Conservation (phyloP, 805 yeast species). For the Zygotorulaspora danielsina region DNA sequence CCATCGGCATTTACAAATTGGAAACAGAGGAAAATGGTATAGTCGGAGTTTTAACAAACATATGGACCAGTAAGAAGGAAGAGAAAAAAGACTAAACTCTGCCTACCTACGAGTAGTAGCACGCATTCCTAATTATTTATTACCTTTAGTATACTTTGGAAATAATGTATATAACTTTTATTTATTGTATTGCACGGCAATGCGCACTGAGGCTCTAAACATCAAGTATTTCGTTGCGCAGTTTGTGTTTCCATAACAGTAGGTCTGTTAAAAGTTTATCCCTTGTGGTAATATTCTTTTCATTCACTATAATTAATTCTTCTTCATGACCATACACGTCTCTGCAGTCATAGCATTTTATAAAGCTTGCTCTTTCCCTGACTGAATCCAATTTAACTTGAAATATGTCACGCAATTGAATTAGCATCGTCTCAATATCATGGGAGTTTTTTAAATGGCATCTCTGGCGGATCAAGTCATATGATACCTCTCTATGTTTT, state of each 20-base stretch:
- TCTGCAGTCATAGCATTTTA: conserved; percentile 21
- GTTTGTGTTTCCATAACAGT: conserved; percentile 6
- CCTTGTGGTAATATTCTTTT: conserved; percentile 1
- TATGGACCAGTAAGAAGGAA: conserved; percentile 48
- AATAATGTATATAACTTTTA: conserved; percentile 1
- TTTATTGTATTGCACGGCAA: no score
- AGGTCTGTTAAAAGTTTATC: conserved; percentile 4
- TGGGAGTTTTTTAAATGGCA: conserved; percentile 13
- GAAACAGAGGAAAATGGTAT: conserved; percentile 80
- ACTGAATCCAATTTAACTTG: conserved; percentile 24
- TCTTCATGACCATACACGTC: conserved; percentile 23
- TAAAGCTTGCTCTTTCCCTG: conserved; percentile 12
- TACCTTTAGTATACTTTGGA: no score
- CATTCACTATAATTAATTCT: conserved; percentile 5
- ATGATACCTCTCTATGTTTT: conserved; percentile 15
- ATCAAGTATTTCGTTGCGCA: conserved; percentile 5
- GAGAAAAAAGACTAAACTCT: conserved; percentile 5
- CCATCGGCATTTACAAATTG: conserved; percentile 76
- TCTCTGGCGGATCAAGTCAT: conserved; percentile 12
- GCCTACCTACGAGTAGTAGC: not conserved
- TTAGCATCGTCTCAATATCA: conserved; percentile 24
- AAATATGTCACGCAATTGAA: conserved; percentile 21
- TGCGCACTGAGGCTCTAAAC: not conserved
- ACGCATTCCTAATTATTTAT: not conserved
- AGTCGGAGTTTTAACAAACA: conserved; percentile 53